These are phyloP conservation scores for Colletotrichum sp. DNA, from an alignment of 2,329 filamentous ascomycete genomes.

Conservation along the genomic window DNA sequence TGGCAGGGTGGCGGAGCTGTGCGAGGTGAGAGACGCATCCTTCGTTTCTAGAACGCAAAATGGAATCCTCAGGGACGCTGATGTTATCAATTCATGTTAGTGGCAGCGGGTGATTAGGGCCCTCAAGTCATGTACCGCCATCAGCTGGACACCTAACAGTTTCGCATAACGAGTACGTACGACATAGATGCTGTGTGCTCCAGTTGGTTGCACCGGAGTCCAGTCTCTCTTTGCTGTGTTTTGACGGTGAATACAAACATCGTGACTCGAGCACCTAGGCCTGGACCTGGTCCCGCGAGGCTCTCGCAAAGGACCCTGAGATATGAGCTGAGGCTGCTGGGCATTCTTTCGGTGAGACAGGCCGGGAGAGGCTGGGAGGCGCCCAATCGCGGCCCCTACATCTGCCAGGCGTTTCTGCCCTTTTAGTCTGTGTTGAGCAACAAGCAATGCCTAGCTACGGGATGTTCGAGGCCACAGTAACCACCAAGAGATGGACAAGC, in stretches of 20 bases:
- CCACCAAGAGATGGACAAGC: conserved; percentile 8
- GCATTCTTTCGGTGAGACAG: conserved; percentile 16
- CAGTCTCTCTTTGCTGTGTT: not conserved
- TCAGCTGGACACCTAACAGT: conserved; percentile 6
- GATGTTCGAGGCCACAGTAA: not conserved
- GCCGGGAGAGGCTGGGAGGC: not conserved
- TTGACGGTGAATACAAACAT: not conserved
- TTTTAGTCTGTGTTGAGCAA: not conserved
- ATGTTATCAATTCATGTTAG: conserved; percentile 12
- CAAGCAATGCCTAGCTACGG: conserved; percentile 2
- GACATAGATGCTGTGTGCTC: not conserved
- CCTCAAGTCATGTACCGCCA: not conserved
- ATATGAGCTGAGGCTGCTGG: not conserved
- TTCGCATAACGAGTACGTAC: conserved; percentile 14
- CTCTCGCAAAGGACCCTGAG: not conserved
- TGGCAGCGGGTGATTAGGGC: not conserved
- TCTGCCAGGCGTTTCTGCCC: not conserved
- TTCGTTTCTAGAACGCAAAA: conserved; percentile 14
- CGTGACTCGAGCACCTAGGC: not conserved
- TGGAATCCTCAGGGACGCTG: not conserved
- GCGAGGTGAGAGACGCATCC: not conserved
- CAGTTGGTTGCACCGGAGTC: not conserved
- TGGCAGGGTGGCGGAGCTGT: conserved; percentile 7
- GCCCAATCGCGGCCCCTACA: not conserved
- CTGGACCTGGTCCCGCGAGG: not conserved